A percentile compares a stretch with the other conserved stretches of the same genome.
phyloP scores from a whole-genome alignment of 202 grass and related monocot species.

The Zizania palustris region DNA sequence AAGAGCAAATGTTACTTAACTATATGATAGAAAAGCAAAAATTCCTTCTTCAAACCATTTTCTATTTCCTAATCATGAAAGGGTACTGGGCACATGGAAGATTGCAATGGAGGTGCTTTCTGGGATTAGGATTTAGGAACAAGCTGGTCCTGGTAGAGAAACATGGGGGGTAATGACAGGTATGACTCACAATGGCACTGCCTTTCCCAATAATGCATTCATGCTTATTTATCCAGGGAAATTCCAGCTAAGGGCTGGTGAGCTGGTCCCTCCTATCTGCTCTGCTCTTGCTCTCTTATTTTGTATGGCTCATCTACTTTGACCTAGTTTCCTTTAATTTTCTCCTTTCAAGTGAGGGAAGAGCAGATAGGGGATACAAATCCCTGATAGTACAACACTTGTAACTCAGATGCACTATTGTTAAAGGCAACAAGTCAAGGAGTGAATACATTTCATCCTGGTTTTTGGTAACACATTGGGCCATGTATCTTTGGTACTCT shows the following conservation, averaged over 20 bases:
- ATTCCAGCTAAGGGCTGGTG: slow-evolving; percentile 48
- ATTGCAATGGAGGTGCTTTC: slow-evolving; percentile 46
- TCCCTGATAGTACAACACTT: not conserved
- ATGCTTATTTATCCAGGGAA: slow-evolving; percentile 47
- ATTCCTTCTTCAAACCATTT: slow-evolving; percentile 16
- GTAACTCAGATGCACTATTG: not conserved
- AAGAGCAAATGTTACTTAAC: too few species aligned
- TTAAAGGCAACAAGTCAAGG: slow-evolving; percentile 5
- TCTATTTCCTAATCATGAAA: slow-evolving; percentile 33
- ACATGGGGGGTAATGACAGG: slow-evolving; percentile 46
- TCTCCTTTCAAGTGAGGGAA: slow-evolving; percentile 4
- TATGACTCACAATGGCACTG: slow-evolving; percentile 41
- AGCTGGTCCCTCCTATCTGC: slow-evolving; percentile 41
- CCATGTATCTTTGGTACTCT: slow-evolving; percentile 10
- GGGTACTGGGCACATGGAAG: slow-evolving; percentile 49
- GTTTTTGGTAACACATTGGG: slow-evolving; percentile 18
- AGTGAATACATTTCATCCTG: slow-evolving; percentile 4
- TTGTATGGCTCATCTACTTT: slow-evolving; percentile 32
- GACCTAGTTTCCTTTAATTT: slow-evolving; percentile 22
- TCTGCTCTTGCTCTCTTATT: slow-evolving; percentile 28
- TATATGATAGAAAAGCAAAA: too few species aligned
- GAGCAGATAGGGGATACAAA: not conserved
- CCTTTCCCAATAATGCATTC: slow-evolving; percentile 53
- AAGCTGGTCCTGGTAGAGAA: slow-evolving; percentile 53
- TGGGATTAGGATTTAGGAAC: slow-evolving; percentile 52